Evolutionary conservation across 2,329 filamentous ascomycete species (phyloP), one percentile per base, ranked within the genome.

Genomic region (Fusarium newnesense): DNA sequence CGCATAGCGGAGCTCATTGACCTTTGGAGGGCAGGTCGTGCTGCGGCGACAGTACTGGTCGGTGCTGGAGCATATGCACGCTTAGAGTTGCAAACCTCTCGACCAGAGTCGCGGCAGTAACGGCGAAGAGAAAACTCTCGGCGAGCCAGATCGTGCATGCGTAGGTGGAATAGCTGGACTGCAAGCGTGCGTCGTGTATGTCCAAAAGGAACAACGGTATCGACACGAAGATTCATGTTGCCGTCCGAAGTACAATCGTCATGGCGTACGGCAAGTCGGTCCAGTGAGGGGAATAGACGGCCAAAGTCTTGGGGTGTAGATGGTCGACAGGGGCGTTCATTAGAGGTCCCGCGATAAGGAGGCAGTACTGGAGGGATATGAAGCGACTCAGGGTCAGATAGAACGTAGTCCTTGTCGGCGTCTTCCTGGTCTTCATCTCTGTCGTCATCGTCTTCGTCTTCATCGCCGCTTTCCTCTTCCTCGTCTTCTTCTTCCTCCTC

Each of bases 221-320:
- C 95, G 66, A 98, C 88, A 37, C 95, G 92, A 64, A 99, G 87
- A 80, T 98, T 98, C 94, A 98, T 97, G 85, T 98, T 97, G 40
- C 96, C 96, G 80, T 99, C 96, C 8, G 92, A 84, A 1, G 95
- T 96, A 54, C 94, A 90, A 82, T 98, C 94, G 80, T 98, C 96
- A 80, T 98, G 96, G 34, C 93, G 91, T 78, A 99, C 94, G 40
- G 90, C 90, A 59, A 98, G 85, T 63, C 93, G 90, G 80, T 94
- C 91, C 75, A 92, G 88, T 13, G 95, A 97, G 16, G 96, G 96
- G 81, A 98, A 99, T 60, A 97, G 88, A 60, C 91, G 88, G 32
- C 91, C 92, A 80, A 98, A 98, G 75, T 95, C 92, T 66, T 92
- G 87, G 7, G 96, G 93, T 2, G 92, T 95, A 4, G 95, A 94